Conservation (phyloP, 805 yeast genomes). For the Wickerhamomyces tratensis region DNA sequence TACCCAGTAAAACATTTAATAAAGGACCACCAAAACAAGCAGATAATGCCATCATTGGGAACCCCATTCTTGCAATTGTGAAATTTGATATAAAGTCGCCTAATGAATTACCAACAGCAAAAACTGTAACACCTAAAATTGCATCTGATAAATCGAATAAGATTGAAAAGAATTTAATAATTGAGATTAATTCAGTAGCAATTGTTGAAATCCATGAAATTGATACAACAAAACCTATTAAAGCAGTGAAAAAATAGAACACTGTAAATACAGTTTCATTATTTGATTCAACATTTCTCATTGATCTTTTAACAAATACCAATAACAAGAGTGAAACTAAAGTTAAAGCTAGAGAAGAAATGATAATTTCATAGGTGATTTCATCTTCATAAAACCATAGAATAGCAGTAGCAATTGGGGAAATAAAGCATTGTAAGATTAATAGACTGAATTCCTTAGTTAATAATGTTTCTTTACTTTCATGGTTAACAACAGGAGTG, state of each 20-base stretch:
- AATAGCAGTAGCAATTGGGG: constrained; percentile 17
- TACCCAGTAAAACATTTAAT: constrained; percentile 64
- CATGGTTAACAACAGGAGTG: constrained; percentile 24
- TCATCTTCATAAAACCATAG: constrained; percentile 8
- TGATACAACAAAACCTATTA: constrained; percentile 58
- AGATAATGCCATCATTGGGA: constrained; percentile 84
- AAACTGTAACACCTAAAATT: constrained; percentile 77
- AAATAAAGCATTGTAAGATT: constrained; percentile 19
- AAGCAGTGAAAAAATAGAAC: constrained; percentile 15
- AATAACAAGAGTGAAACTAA: not conserved
- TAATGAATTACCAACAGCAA: constrained; percentile 88
- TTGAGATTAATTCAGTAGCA: constrained; percentile 41
- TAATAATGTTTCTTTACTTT: constrained; percentile 13
- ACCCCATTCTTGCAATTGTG: constrained; percentile 77
- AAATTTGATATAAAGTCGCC: constrained; percentile 85
- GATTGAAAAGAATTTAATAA: constrained; percentile 52
- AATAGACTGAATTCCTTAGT: constrained; percentile 14
- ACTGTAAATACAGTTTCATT: not conserved
- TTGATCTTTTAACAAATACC: constrained; percentile 1
- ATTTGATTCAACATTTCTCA: not conserved
- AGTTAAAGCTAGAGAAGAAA: constrained; percentile 1
- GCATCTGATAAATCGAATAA: constrained; percentile 63
- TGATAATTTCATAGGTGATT: not conserved
- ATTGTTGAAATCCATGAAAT: constrained; percentile 59
- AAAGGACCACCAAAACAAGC: constrained; percentile 96